These are phyloP conservation scores for Cryptosporidium ryanae DNA, from an alignment of 169 alveolate genomes.

Conservation along the genomic window DNA sequence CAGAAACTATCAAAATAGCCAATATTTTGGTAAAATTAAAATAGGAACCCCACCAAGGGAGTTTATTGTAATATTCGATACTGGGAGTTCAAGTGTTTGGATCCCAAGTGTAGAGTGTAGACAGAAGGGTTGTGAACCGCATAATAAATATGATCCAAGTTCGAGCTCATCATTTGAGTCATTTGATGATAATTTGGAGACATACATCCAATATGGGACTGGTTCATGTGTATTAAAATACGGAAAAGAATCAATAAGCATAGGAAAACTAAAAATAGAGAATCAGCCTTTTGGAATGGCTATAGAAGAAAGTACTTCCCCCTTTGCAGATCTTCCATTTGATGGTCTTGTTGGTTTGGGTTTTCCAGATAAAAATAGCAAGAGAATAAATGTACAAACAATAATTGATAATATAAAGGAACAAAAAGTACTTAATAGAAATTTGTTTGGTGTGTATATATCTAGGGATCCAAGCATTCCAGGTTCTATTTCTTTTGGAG, in stretches of 20 bases:
- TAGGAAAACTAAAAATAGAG: constrained; percentile 76
- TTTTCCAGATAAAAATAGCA: constrained; percentile 84
- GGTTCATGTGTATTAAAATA: constrained; percentile 80
- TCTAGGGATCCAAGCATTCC: constrained; percentile 79
- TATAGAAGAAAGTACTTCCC: constrained; percentile 87
- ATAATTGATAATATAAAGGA: constrained; percentile 83
- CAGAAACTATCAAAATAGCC: constrained; percentile 89
- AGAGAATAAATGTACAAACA: constrained; percentile 71
- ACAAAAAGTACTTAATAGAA: constrained; percentile 84
- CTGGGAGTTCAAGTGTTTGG: constrained; percentile 91
- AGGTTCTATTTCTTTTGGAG: constrained; percentile 84
- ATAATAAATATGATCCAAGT: constrained; percentile 84
- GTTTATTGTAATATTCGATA: constrained; percentile 90
- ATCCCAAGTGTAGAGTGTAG: constrained; percentile 87
- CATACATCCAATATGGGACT: constrained; percentile 83
- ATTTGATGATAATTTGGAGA: constrained; percentile 72
- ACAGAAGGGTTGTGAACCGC: constrained; percentile 86
- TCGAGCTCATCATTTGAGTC: constrained; percentile 82
- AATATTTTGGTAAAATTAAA: constrained; percentile 89
- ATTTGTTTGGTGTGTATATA: constrained; percentile 88
- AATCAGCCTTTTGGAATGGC: constrained; percentile 91
- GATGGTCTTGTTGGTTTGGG: constrained; percentile 95
- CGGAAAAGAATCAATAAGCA: constrained; percentile 48
- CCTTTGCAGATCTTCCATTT: constrained; percentile 91
- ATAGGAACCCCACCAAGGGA: constrained; percentile 89